Conservation (phyloP, 108 stramenopile species). For the Cyclotella distinguenda region DNA sequence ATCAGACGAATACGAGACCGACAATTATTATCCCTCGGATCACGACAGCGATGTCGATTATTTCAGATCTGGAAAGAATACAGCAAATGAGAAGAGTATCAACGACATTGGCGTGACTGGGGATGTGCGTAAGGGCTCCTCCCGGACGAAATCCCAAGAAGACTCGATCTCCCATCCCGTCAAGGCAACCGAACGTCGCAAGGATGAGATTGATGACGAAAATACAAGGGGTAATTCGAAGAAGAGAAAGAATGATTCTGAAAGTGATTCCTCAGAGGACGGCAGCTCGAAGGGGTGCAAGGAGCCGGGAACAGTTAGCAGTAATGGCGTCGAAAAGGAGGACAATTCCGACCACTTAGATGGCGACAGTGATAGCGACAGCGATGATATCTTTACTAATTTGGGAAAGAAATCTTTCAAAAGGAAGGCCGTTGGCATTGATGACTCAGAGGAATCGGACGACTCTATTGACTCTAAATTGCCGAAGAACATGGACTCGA, state of each 20-base stretch:
- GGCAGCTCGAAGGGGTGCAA: not conserved
- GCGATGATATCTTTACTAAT: conserved; percentile 1
- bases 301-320: not conserved
- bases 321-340: not conserved
- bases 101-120: too few species aligned
- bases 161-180: too few species aligned
- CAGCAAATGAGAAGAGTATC: too few species aligned
- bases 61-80: not conserved
- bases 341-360: not conserved
- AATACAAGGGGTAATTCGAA: too few species aligned
- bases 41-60: conserved; percentile 14
- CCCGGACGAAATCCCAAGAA: not conserved
- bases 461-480: not conserved
- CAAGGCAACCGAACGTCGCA: too few species aligned
- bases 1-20: conserved; percentile 30
- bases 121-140: too few species aligned
- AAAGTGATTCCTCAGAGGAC: too few species aligned
- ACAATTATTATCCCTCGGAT: conserved; percentile 1
- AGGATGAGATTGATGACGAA: not conserved
- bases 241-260: too few species aligned
- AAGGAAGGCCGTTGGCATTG: conserved; percentile 5
- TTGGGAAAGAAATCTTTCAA: not conserved
- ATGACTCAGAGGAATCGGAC: conserved; percentile 16
- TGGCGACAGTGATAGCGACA: conserved; percentile 21
- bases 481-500: not conserved